Evolutionary conservation across 768 basidiomycete genomes (phyloP), one percentile per base, ranked within the genome.

Genomic region (Boletus vermiculosoides): DNA sequence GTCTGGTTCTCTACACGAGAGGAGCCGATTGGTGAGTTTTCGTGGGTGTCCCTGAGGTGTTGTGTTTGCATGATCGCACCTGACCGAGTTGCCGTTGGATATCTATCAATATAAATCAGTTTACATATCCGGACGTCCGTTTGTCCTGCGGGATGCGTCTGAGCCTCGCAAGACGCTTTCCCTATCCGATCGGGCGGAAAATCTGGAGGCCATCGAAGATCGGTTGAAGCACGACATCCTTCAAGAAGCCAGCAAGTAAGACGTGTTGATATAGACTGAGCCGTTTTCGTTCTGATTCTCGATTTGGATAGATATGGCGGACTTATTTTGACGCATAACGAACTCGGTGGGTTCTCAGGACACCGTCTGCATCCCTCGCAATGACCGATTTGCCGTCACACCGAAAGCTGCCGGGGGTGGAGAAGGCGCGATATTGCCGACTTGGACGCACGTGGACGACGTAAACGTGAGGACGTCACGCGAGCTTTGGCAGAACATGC

Each of bases 1-100:
- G 87, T 96, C 30, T 99, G 94, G 94, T 93, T 98, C 73, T 97
- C 90, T 30, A 97, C 96, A 13, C 82, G 97, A 63, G 97, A 99
- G 73, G 97, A 98, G 68, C 94, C 95, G 5, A 84, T 96, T 51
- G 84, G 94, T 93, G 71, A 58, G 86, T 78, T 22, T 33, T 9
- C 36, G 12, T 18, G 48, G 3, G 23, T 12, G 36, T 50, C 12
- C 6, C 37, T 8, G 36, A 9, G 25, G 49, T 8, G 25, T 30
- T 31, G 30, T 48, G 11, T 7, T n/a, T 11, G 30, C 25, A 12
- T 23, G 2, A 6, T 28, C 42, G 5, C 23, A 4, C 37, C 45
- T 60, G 50, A 49, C 63, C 37, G 22, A 46, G 30, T 25, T n/a
- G 50, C n/a, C 30, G 20, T 45, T 40, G 44, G 28, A 46, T 23